Percentiles rank a stretch among this genome's conserved stretches.
phyloP scores from a whole-genome alignment of 2,329 filamentous ascomycete species.

The Davidsoniella neocaledoniae region DNA sequence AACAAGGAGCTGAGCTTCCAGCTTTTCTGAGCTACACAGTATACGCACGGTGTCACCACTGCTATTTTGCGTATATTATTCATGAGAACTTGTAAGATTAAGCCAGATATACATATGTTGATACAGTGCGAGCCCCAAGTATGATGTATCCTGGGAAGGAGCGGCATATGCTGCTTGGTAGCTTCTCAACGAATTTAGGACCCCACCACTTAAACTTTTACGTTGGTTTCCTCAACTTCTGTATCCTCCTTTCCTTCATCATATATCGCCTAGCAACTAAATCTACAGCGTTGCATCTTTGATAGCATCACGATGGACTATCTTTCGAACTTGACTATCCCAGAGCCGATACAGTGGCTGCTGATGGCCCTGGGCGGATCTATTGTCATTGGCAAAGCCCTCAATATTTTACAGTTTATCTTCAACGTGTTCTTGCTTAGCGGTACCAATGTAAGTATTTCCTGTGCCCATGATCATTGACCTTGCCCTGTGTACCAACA shows the following conservation, averaged over 20 bases:
- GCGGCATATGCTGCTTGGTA: not conserved
- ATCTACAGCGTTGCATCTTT: not conserved
- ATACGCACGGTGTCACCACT: too few relatives aligned
- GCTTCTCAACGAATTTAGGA: not conserved
- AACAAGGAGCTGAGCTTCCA: too few relatives aligned
- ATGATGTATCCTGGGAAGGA: too few relatives aligned
- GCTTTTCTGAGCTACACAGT: too few relatives aligned
- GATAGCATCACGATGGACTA: not conserved
- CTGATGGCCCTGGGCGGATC: constrained; percentile 41
- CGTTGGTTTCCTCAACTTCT: not conserved
- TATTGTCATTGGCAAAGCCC: constrained; percentile 36
- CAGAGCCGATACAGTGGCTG: constrained; percentile 27
- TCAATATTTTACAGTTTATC: constrained; percentile 44
- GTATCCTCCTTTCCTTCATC: not conserved
- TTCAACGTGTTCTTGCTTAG: constrained; percentile 52
- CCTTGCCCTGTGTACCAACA: not conserved
- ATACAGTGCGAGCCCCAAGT: too few relatives aligned
- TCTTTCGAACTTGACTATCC: constrained; percentile 18
- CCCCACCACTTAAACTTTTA: constrained; percentile 5
- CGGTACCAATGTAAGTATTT: constrained; percentile 40
- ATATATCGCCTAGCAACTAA: not conserved
- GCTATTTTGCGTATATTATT: too few relatives aligned
- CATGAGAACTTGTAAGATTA: too few relatives aligned
- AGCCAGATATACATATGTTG: too few relatives aligned
- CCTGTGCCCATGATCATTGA: not conserved